Percentiles rank a stretch among this genome's conserved stretches.
Evolutionary conservation across 140 eudicot species (phyloP).

Genomic region (Bidens hawaiensis): DNA sequence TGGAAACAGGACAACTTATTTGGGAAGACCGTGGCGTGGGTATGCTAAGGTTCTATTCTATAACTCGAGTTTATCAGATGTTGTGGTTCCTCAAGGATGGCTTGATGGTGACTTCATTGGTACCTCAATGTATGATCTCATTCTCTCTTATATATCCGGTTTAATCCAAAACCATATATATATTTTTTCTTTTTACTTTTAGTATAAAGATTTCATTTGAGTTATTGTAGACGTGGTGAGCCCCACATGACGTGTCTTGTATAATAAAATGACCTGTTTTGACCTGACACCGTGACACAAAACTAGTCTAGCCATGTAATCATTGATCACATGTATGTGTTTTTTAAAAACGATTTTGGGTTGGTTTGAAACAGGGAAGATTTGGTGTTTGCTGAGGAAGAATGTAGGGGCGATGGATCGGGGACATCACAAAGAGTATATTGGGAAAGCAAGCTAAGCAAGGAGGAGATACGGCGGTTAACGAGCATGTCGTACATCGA

Average conservation of each 20-base stretch:
- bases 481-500: constrained; percentile 44
- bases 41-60: constrained; percentile 71
- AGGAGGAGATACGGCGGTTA: constrained; percentile 20
- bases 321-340: neutral
- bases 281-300: neutral
- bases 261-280: neutral
- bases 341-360: neutral
- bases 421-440: constrained; percentile 25
- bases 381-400: constrained; percentile 46
- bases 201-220: no score
- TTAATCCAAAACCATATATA: no score
- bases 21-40: constrained; percentile 82
- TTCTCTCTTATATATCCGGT: neutral
- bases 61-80: constrained; percentile 31
- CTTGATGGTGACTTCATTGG: constrained; percentile 22
- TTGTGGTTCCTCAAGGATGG: constrained; percentile 74
- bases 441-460: constrained; percentile 40
- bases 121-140: constrained; percentile 28
- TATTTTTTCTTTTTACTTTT: no score
- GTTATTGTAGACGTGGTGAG: neutral
- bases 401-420: constrained; percentile 46
- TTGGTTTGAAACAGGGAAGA: constrained; percentile 22
- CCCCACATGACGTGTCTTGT: neutral
- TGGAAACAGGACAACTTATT: constrained; percentile 52
- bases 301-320: neutral